phyloP scores from a whole-genome alignment of 371 early-diverging fungal species.

The Nosema granulosis region DNA sequence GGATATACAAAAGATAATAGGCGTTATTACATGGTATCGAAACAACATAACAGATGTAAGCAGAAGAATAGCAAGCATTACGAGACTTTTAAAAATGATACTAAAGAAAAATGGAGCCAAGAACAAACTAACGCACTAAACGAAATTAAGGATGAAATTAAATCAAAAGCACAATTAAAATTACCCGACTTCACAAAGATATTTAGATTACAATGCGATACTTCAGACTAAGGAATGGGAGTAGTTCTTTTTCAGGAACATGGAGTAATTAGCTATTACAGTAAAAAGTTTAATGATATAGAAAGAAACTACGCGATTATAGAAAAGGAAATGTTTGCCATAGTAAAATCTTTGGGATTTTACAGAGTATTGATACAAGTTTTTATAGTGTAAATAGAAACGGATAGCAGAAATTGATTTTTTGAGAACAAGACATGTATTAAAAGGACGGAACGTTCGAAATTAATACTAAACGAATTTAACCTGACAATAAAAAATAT shows the following conservation, averaged over 20 bases:
- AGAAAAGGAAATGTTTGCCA: conserved; percentile 61
- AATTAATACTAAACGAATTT: not conserved
- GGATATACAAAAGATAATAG: not conserved
- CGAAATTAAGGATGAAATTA: not conserved
- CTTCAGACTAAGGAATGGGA: conserved; percentile 59
- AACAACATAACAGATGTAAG: not conserved
- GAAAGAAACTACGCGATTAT: conserved; percentile 47
- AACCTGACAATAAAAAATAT: not conserved
- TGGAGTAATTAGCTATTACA: conserved; percentile 53
- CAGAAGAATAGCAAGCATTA: not conserved
- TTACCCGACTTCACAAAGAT: conserved; percentile 49
- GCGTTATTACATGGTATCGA: conserved; percentile 1
- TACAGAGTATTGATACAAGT: conserved; percentile 19
- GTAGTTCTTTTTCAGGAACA: conserved; percentile 64
- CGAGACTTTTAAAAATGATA: not conserved
- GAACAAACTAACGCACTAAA: not conserved
- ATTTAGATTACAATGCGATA: conserved; percentile 65
- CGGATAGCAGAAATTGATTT: conserved; percentile 49
- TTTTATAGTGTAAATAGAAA: conserved; percentile 50
- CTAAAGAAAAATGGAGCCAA: not conserved
- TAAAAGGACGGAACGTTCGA: not conserved
- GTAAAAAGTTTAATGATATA: conserved; percentile 24
- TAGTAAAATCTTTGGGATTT: conserved; percentile 61
- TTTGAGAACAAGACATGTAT: not conserved
- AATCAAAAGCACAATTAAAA: not conserved